phyloP scores from a whole-genome alignment of 1,284 basidiomycete genomes.

The Rhizoctonia solani region DNA sequence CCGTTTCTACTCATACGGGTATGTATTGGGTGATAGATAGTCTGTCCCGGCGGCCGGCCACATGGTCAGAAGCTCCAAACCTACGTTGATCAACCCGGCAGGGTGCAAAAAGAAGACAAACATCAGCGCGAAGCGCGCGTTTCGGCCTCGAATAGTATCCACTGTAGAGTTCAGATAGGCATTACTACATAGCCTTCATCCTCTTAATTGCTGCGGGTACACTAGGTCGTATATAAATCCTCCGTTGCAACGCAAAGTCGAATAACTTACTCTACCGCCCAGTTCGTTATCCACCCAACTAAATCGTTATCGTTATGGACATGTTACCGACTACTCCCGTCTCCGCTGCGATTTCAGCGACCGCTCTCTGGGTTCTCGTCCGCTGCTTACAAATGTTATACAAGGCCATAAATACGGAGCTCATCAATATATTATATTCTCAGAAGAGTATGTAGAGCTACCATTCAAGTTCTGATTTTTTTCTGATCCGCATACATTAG shows the following conservation, averaged over 20 bases:
- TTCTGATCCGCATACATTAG: not conserved
- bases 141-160: too few species aligned
- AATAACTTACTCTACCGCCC: too few species aligned
- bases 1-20: not conserved
- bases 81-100: too few species aligned
- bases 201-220: too few species aligned
- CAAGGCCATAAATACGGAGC: not conserved
- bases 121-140: too few species aligned
- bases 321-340: not conserved
- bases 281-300: too few species aligned
- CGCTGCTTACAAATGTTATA: slow-evolving; percentile 6
- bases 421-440: not conserved
- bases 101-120: too few species aligned
- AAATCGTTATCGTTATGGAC: not conserved
- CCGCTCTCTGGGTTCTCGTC: not conserved
- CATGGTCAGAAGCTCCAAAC: not conserved
- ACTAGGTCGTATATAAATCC: too few species aligned
- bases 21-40: not conserved
- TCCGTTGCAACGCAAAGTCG: too few species aligned
- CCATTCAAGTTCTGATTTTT: not conserved
- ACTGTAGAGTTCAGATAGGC: too few species aligned
- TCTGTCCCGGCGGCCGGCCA: not conserved
- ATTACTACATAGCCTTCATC: too few species aligned
- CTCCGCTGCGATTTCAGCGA: not conserved
- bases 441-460: not conserved